Conservation (phyloP, 768 basidiomycete species). For the Stropharia rugosoannulata region DNA sequence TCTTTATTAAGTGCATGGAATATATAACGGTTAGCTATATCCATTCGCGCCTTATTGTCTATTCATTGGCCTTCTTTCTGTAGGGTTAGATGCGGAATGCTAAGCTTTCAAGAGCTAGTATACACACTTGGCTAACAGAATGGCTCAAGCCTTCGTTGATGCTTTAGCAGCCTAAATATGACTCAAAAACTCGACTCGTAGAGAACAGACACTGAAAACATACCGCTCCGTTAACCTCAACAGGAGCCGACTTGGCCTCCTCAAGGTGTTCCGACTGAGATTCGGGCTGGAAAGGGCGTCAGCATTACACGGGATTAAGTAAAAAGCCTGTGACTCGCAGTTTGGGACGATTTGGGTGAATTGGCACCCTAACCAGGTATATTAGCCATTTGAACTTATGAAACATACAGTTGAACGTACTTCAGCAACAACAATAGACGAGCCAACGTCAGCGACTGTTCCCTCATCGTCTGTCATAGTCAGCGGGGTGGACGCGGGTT, state of each 20-base stretch:
- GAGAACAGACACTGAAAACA: background rate
- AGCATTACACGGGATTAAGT: background rate
- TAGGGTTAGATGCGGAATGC: no score
- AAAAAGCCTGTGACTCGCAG: background rate
- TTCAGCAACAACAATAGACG: background rate
- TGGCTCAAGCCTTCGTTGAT: no score
- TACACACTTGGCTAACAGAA: no score
- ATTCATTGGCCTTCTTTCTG: no score
- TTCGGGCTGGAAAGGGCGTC: conserved; percentile 4
- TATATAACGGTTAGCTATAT: no score
- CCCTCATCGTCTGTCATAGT: background rate
- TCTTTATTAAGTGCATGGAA: no score
- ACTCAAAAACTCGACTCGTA: no score
- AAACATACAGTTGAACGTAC: background rate
- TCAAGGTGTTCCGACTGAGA: conserved; percentile 3
- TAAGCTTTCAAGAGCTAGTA: no score
- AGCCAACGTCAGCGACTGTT: background rate
- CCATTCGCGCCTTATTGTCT: no score
- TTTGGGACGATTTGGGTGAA: background rate
- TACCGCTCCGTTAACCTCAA: background rate
- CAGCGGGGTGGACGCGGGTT: no score
- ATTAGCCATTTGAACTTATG: background rate
- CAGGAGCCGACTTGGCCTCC: conserved; percentile 7
- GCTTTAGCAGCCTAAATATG: no score
- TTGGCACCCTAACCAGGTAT: background rate